A percentile compares a stretch with the other conserved stretches of the same genome.
Conservation (phyloP, 805 yeast genomes). For the Tetrapisispora iriomotensis region DNA sequence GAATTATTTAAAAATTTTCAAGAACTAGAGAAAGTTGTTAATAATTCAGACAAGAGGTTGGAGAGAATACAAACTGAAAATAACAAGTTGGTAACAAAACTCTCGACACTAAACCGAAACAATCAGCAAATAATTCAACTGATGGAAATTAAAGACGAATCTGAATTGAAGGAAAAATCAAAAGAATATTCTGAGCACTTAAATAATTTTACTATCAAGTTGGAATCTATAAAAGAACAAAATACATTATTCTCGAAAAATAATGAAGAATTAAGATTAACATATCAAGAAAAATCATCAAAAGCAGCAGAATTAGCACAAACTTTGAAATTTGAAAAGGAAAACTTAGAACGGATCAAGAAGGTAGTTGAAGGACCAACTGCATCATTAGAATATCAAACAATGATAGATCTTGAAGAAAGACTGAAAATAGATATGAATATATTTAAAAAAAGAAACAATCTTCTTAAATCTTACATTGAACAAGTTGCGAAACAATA, state of each 20-base stretch:
- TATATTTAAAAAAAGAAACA: conserved; percentile 9
- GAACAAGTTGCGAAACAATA: conserved; percentile 13
- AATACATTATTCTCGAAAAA: conserved; percentile 25
- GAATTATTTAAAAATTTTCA: conserved; percentile 30
- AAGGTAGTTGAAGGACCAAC: conserved; percentile 28
- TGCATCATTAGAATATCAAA: conserved; percentile 21
- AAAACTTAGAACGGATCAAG: conserved; percentile 17
- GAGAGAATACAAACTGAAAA: conserved; percentile 16
- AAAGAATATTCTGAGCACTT: background rate
- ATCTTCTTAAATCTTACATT: conserved; percentile 17
- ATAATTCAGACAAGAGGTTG: conserved; percentile 20
- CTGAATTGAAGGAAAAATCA: conserved; percentile 8
- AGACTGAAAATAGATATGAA: conserved; percentile 10
- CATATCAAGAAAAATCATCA: conserved; percentile 39
- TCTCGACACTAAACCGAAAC: conserved; percentile 7
- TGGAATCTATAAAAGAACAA: conserved; percentile 47
- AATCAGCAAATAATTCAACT: conserved; percentile 7
- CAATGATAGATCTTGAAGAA: conserved; percentile 7
- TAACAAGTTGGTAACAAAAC: conserved; percentile 9
- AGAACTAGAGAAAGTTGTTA: conserved; percentile 14
- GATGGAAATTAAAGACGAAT: background rate
- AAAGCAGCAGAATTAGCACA: conserved; percentile 38
- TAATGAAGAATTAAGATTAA: conserved; percentile 30
- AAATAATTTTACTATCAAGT: background rate
- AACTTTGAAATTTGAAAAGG: conserved; percentile 17